Base-by-base conservation (phyloP, 805 yeast species). In the Ogataea corticis region DNA sequence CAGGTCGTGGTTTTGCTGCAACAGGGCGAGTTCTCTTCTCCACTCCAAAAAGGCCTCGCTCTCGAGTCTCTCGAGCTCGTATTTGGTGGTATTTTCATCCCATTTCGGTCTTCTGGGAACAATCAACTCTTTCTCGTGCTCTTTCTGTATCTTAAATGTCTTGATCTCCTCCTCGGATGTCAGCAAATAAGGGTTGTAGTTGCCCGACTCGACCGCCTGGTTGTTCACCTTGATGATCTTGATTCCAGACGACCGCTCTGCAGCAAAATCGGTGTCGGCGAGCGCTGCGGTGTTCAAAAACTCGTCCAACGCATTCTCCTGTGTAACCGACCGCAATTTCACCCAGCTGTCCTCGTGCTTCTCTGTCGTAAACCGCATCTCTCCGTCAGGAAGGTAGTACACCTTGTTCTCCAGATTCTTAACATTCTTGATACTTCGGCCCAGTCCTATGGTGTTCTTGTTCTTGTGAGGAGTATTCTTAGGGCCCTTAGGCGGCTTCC, bases 181-280 rank as follows among this genome's bases (percentile, higher is more conserved):
- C 47, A 91, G 70, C 38, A 88, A 59, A 49, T 77, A 80, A 7
- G 83, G 85, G 56, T 80, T 80, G 15, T 57, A 59, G 32, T 65
- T 62, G 37, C 74, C 74, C 4, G 59, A 52, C 42, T 86, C 89
- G 52, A 92, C 84, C 53, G 91, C 86, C 58, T 84, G 86, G 45
- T 59, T 61, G 43, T 87, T 88, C 48, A 87, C 83, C 61, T 84
- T 80, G 55, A 94, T 83, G 57, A 94, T 88, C 58, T 85, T 86
- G 48, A 94, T 91, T 54, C 85, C 87, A 37, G 85, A 82, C 46
- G 82, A 76, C 60, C 85, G 82, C 55, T 92, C 97, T 3, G 98
- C 97, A 7, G 96, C 83, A 69, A 94, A 94, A 69, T 94, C 98
- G 16, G 92, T 90, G 62, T 90, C 96, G 2, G 97, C 97, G 47